Evolutionary conservation across 768 basidiomycete species (phyloP).

Genomic region (Rhizopogon sp.): DNA sequence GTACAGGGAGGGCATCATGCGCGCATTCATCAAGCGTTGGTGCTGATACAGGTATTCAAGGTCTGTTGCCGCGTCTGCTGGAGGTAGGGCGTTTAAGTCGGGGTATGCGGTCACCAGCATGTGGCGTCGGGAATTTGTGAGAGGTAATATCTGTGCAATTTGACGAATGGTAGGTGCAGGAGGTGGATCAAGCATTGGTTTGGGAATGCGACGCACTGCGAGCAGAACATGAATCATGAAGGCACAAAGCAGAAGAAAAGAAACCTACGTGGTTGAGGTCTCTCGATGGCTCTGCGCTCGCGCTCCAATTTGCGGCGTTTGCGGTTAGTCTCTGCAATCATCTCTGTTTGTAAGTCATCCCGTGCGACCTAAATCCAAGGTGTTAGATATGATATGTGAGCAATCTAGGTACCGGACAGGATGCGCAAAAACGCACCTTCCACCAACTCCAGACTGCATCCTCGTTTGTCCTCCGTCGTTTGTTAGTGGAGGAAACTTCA

Average conservation of each 20-base stretch:
- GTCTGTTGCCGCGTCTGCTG: conserved; percentile 46
- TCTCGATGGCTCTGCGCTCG: conserved; percentile 73
- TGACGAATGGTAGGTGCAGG: conserved; percentile 62
- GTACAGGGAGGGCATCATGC: conserved; percentile 2
- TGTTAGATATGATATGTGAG: not conserved
- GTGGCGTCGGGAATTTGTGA: conserved; percentile 18
- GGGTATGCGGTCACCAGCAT: conserved; percentile 26
- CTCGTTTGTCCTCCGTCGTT: conserved; percentile 66
- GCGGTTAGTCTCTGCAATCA: conserved; percentile 86
- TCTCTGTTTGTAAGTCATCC: conserved; percentile 77
- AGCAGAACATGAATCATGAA: not conserved
- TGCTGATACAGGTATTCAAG: conserved; percentile 51
- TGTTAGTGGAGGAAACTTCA: conserved; percentile 58
- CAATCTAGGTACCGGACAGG: not conserved
- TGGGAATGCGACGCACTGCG: conserved; percentile 59
- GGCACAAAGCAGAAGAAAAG: not conserved
- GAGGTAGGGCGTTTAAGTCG: conserved; percentile 35
- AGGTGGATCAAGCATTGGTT: conserved; percentile 43
- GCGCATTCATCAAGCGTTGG: conserved; percentile 8
- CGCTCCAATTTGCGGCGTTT: conserved; percentile 83
- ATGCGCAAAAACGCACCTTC: conserved; percentile 51
- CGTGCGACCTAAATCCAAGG: conserved; percentile 50
- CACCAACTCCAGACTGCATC: conserved; percentile 85
- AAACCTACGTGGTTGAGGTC: conserved; percentile 65
- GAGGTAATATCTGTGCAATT: conserved; percentile 56